Evolutionary conservation across 176 grass and related monocot genomes (phyloP).

Genomic region (Puya raimondii): DNA sequence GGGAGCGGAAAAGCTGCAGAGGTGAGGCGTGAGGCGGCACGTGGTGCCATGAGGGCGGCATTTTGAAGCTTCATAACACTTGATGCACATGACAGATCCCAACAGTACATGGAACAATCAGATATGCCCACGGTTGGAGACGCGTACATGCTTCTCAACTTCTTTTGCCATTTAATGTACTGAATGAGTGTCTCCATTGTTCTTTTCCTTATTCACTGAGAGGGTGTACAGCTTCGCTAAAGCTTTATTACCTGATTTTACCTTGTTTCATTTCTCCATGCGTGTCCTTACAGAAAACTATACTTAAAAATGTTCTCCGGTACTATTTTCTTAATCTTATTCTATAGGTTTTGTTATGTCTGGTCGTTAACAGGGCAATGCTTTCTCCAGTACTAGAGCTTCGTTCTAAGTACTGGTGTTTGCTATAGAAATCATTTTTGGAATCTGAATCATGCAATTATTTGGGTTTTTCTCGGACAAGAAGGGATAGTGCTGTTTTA

Average conservation of each 20-base stretch:
- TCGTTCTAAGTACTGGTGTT: too few relatives aligned
- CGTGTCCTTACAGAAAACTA: not conserved
- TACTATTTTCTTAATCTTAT: not conserved
- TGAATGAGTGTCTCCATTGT: not conserved
- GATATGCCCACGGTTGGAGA: not conserved
- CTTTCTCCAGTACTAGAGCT: too few relatives aligned
- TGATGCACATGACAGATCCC: not conserved
- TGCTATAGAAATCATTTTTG: too few relatives aligned
- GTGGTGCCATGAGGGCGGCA: slow-evolving; percentile 65
- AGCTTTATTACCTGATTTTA: not conserved
- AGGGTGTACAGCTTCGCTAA: not conserved
- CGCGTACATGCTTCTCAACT: not conserved
- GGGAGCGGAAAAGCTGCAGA: slow-evolving; percentile 86
- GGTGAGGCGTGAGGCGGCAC: slow-evolving; percentile 66
- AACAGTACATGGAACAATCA: not conserved
- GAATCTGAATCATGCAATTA: too few relatives aligned
- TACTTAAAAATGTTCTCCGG: not conserved
- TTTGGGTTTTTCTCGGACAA: too few relatives aligned
- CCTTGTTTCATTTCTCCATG: not conserved
- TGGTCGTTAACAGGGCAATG: too few relatives aligned
- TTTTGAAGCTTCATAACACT: slow-evolving; percentile 31
- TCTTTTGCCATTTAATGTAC: too few relatives aligned
- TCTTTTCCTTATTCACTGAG: not conserved
- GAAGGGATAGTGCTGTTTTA: too few relatives aligned
- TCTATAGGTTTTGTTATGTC: not conserved